A percentile compares a stretch with the other conserved stretches of the same genome.
phyloP scores from a whole-genome alignment of 1,284 basidiomycete species.

The Xanthoconium separans region DNA sequence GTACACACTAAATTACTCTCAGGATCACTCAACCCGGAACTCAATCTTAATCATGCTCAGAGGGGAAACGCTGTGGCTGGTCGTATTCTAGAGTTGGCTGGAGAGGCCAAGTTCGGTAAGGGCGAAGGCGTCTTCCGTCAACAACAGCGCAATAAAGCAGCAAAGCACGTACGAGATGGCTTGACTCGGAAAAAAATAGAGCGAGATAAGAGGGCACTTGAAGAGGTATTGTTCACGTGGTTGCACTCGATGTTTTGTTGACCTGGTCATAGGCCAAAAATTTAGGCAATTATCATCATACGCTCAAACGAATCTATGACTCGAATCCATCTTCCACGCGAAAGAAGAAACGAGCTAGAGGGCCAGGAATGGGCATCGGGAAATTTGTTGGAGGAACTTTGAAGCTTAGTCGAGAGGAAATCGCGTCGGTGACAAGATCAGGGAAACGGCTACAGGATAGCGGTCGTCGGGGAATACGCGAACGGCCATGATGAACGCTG shows the following conservation, averaged over 20 bases:
- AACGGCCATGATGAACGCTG: slow-evolving; percentile 12
- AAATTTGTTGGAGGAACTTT: slow-evolving; percentile 67
- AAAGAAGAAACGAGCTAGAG: slow-evolving; percentile 54
- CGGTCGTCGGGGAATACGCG: slow-evolving; percentile 17
- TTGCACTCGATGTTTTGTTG: not conserved
- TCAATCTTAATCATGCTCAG: slow-evolving; percentile 62
- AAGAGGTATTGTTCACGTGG: slow-evolving; percentile 50
- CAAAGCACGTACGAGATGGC: slow-evolving; percentile 69
- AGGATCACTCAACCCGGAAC: slow-evolving; percentile 60
- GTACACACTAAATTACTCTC: slow-evolving; percentile 76
- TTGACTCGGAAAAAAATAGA: slow-evolving; percentile 60
- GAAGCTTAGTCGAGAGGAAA: slow-evolving; percentile 60
- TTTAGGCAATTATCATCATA: slow-evolving; percentile 77
- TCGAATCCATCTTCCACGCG: slow-evolving; percentile 31
- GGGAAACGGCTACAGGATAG: slow-evolving; percentile 8
- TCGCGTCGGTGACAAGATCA: slow-evolving; percentile 43
- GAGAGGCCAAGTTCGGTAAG: slow-evolving; percentile 64
- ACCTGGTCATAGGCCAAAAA: slow-evolving; percentile 60
- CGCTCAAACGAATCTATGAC: slow-evolving; percentile 66
- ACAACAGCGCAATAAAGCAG: slow-evolving; percentile 63
- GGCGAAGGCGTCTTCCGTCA: slow-evolving; percentile 61
- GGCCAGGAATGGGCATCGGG: slow-evolving; percentile 75
- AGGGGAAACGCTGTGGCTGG: slow-evolving; percentile 70
- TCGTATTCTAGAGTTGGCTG: slow-evolving; percentile 67
- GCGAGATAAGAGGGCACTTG: slow-evolving; percentile 50